Base-by-base conservation (phyloP, 129 eudicot genomes). In the Lactuca saligna region DNA sequence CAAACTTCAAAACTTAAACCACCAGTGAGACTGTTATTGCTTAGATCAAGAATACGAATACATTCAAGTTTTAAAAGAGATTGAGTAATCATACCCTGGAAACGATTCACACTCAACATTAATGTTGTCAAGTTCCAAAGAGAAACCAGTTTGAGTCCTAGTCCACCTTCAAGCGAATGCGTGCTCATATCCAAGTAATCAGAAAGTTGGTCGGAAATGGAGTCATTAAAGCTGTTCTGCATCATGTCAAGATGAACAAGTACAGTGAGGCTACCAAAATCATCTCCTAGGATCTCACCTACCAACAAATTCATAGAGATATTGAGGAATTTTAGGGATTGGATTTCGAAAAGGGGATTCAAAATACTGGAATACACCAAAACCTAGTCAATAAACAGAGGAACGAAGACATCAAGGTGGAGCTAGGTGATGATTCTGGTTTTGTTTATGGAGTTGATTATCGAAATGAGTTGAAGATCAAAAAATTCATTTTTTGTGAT, bases 221-320 rank as follows among this genome's bases (percentile, higher is more conserved):
- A 55, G 41, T 86, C 84, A 59, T 54, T 63, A 25, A 86, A 80
- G 53, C 49, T 63, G 62, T 86, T 86, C 6, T 54, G 57, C 50
- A 8, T 56, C 85, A 82, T 66, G 69, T 86, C 91, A 41, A 86
- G 88, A 41, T 77, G 70, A 53, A 74, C 72, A 3, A 86, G 75
- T 13, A 69, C 69, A 8, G 78, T 80, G 20, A 86, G 78, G 53
- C 80, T 82, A 33, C 78, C 78, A 44, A 86, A 71, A 57, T 86
- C 88, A 1, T 61, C 48, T 17, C 72, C 70, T 80, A 37, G 0
- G 25, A 20, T 20, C 25, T 20, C 25, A 20, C 25, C 0, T 20
- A 20, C 25, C 25, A 20, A 20, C 25, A 1, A 20, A 20, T 20
- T 20, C 25, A 20, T 20, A 1, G 25, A 20, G 25, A 20, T 20